Evolutionary conservation across 2,329 filamentous ascomycete species (phyloP).

Genomic region (Cephalotrichum gorgonifer): DNA sequence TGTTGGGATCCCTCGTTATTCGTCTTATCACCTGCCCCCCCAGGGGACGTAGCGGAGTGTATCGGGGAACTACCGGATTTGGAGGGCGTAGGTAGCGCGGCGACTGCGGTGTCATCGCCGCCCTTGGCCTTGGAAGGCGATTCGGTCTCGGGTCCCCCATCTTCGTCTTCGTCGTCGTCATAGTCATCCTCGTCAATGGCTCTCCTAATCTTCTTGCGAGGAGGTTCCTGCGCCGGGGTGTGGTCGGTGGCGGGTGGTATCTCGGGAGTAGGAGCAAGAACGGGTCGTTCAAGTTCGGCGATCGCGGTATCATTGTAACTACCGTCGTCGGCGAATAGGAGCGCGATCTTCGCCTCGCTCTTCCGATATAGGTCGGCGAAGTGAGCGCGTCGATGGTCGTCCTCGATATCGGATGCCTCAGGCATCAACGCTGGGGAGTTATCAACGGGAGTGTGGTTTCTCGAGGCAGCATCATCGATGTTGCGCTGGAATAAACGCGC

Average conservation of each 20-base stretch:
- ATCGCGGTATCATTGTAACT: conserved; percentile 41
- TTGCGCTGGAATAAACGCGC: conserved; percentile 39
- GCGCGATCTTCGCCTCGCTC: conserved; percentile 65
- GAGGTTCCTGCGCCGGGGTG: conserved; percentile 46
- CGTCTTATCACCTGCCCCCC: conserved; percentile 41
- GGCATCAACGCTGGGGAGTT: conserved; percentile 40
- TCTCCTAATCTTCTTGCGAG: conserved; percentile 64
- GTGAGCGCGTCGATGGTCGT: conserved; percentile 60
- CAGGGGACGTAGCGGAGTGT: conserved; percentile 50
- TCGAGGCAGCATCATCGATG: conserved; percentile 48
- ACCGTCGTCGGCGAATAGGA: conserved; percentile 57
- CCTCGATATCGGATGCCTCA: conserved; percentile 54
- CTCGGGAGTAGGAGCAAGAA: conserved; percentile 20
- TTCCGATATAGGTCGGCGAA: conserved; percentile 71
- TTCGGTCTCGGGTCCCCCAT: conserved; percentile 40
- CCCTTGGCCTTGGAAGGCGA: conserved; percentile 38
- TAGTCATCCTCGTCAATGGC: conserved; percentile 79
- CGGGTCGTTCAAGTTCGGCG: conserved; percentile 38
- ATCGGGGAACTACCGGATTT: conserved; percentile 60
- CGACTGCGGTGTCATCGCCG: conserved; percentile 27
- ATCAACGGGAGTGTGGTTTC: conserved; percentile 41
- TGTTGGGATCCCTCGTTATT: conserved; percentile 19
- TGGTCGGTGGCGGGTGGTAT: conserved; percentile 49
- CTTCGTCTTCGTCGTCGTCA: conserved; percentile 69
- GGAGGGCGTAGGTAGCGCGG: conserved; percentile 54